Evolutionary conservation across 768 basidiomycete species (phyloP).

Genomic region (Candolleomyces efflorescens): DNA sequence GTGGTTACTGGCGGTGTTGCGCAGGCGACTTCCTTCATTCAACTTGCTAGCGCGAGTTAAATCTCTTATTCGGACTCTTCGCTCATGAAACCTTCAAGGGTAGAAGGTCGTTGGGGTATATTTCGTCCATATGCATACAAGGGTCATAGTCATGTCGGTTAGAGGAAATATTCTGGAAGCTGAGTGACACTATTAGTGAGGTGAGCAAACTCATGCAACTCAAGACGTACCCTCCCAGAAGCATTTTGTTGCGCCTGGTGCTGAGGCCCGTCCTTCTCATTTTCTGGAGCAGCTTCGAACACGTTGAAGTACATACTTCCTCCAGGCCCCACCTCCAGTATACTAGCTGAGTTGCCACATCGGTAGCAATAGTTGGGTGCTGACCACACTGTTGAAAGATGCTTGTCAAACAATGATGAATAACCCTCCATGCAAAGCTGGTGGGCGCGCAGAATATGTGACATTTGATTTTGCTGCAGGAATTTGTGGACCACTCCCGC

Average conservation of each 20-base stretch:
- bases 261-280: constrained; percentile 85
- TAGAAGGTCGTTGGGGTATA: not conserved
- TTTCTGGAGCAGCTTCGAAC: constrained; percentile 97
- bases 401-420: constrained; percentile 93
- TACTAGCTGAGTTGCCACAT: constrained; percentile 95
- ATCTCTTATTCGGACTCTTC: too few relatives aligned
- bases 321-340: constrained; percentile 91
- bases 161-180: constrained; percentile 82
- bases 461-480: constrained; percentile 92
- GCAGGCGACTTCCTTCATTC: not conserved
- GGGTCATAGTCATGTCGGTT: not conserved
- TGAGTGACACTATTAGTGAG: constrained; percentile 23
- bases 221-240: constrained; percentile 56
- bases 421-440: constrained; percentile 99
- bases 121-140: not conserved
- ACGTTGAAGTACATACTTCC: constrained; percentile 93
- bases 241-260: constrained; percentile 73
- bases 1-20: constrained; percentile 7
- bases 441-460: constrained; percentile 95
- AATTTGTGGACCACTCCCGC: constrained; percentile 98
- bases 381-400: constrained; percentile 96
- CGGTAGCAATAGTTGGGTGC: constrained; percentile 99
- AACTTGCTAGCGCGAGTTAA: not conserved
- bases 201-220: constrained; percentile 9
- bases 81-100: not conserved